Base-by-base conservation (phyloP, 129 eudicot species). In the Mikania micrantha region DNA sequence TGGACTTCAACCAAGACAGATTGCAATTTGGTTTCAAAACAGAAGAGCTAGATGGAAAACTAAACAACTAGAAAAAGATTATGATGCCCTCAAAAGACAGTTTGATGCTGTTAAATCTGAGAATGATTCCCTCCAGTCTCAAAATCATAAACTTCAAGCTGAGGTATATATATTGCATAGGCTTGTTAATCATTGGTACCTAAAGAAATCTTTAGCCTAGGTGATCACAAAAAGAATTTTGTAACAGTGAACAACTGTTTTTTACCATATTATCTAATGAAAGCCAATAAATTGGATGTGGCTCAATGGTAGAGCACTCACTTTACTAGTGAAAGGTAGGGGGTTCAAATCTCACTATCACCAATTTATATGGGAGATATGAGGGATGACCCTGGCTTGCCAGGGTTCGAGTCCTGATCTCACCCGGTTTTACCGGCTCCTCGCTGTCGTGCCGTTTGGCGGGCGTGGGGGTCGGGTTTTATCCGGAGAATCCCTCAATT, bases 11-110 rank as follows among this genome's bases (percentile, higher is more conserved):
- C 99, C 99, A 11, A 87, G 99, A 64, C 99, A 94, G 71, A 85
- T 94, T 56, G 99, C 99, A 1, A 94, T 94, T 17, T 94, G 99
- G 99, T 94, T 89, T 66, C 99, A 94, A 52, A 94, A 94, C 69
- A 79, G 99, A 52, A 83, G 99, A 66, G 99, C 99, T 6, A 78
- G 99, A 64, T 94, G 99, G 99, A 94, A 94, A 75, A 94, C 99
- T 3, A 94, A 94, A 77, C 99, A 94, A 69, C 69, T 94, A 67
- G 99, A 94, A 82, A 94, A 90, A 70, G 94, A 94, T 64, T 94
- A 87, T 78, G 93, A 89, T 52, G 66, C 80, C 10, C 88, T 94
- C 44, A 94, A 94, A 81, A 69, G 87, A 79, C 97, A 94, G 69
- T 94, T 86, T 78, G 95, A 94, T 21, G 87, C 90, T 35, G 71